These are phyloP conservation scores for Trametes sp. DNA, from an alignment of 1,284 basidiomycete genomes.

Conservation along the genomic window DNA sequence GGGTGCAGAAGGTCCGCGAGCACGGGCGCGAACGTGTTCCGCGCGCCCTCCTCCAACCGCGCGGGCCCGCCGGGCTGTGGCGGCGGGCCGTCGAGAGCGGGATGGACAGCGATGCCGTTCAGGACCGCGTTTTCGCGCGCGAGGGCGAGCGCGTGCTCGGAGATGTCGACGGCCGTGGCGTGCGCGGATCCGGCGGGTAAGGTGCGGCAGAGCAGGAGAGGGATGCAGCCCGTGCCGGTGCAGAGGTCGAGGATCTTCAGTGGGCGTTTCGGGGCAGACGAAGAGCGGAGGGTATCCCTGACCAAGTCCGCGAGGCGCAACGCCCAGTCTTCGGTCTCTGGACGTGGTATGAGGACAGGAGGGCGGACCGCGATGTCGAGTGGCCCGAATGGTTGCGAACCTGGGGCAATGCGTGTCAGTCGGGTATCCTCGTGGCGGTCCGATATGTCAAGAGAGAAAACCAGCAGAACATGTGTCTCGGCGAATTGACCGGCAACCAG, in stretches of 20 bases:
- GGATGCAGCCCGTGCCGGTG: slow-evolving; percentile 90
- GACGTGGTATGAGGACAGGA: slow-evolving; percentile 89
- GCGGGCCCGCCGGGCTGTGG: no score
- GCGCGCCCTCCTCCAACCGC: no score
- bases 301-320: slow-evolving; percentile 56
- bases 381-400: slow-evolving; percentile 88
- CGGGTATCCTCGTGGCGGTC: background rate
- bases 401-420: slow-evolving; percentile 49
- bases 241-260: slow-evolving; percentile 82
- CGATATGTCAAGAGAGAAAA: no score
- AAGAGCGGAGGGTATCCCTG: slow-evolving; percentile 33
- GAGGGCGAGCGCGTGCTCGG: slow-evolving; percentile 70
- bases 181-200: slow-evolving; percentile 58
- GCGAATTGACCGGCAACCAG: no score
- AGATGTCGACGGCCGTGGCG: slow-evolving; percentile 79
- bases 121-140: slow-evolving; percentile 72
- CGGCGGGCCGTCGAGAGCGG: slow-evolving; percentile 13
- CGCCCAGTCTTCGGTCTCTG: slow-evolving; percentile 90
- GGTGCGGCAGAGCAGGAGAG: slow-evolving; percentile 76
- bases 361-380: slow-evolving; percentile 74
- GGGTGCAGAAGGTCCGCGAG: slow-evolving; percentile 57
- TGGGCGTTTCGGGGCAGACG: slow-evolving; percentile 49
- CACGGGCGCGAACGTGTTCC: slow-evolving; percentile 57
- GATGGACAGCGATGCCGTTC: slow-evolving; percentile 47
- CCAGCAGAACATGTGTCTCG: no score